phyloP scores from a whole-genome alignment of 495 filamentous ascomycete species.

The Annulohypoxylon bovei region DNA sequence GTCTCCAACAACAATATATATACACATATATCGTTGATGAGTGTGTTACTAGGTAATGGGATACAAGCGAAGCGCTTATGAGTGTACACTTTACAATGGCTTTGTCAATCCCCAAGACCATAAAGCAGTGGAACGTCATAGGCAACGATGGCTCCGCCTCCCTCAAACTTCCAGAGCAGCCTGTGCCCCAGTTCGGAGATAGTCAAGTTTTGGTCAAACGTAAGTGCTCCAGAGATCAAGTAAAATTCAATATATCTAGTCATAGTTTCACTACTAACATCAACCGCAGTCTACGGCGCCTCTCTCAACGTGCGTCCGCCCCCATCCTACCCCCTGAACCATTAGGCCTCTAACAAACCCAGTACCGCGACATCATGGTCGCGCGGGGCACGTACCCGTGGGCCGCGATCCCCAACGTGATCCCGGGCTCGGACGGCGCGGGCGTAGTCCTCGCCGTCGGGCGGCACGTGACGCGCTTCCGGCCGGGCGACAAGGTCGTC shows the following conservation, averaged over 20 bases:
- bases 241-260: background rate
- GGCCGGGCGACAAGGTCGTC: constrained; percentile 57
- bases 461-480: constrained; percentile 64
- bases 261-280: background rate
- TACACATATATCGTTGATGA: no score
- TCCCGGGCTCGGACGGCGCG: constrained; percentile 73
- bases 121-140: constrained; percentile 43
- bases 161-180: constrained; percentile 36
- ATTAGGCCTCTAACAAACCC: background rate
- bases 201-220: constrained; percentile 43
- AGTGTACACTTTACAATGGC: background rate
- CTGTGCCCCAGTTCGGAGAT: constrained; percentile 38
- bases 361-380: constrained; percentile 44
- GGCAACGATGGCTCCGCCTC: constrained; percentile 20
- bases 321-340: background rate
- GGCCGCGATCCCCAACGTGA: constrained; percentile 56
- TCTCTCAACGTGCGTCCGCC: constrained; percentile 17
- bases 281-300: constrained; percentile 15
- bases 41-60: no score
- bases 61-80: background rate
- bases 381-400: constrained; percentile 51
- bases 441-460: constrained; percentile 70
- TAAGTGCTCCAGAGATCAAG: constrained; percentile 14
- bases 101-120: constrained; percentile 32
- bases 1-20: no score